Evolutionary conservation across 345 rosid genomes (phyloP).

Genomic region (Geranium rotundifolium): DNA sequence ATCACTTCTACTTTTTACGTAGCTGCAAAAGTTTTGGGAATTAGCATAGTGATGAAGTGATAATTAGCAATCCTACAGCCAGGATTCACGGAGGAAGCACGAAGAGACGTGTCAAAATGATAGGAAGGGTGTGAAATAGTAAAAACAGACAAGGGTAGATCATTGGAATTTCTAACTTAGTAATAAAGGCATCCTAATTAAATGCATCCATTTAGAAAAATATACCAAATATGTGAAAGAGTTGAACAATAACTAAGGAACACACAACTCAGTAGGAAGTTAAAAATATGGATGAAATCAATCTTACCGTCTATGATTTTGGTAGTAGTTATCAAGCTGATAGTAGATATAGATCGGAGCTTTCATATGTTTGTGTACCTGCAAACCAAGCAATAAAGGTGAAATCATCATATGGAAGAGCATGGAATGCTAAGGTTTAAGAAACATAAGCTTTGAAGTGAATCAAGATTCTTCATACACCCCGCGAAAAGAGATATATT

Average conservation of each 20-base stretch:
- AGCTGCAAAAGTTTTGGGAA: constrained; percentile 28
- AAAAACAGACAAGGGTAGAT: too few species aligned
- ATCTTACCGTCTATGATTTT: constrained; percentile 69
- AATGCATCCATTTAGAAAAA: too few species aligned
- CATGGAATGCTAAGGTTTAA: too few species aligned
- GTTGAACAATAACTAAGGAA: too few species aligned
- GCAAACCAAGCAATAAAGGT: constrained; percentile 7
- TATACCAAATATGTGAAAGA: too few species aligned
- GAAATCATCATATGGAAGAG: background rate
- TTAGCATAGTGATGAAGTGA: background rate
- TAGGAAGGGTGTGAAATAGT: too few species aligned
- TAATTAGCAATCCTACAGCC: background rate
- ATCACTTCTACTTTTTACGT: constrained; percentile 80
- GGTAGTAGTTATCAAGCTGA: constrained; percentile 82
- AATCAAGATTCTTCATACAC: background rate
- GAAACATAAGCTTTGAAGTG: background rate
- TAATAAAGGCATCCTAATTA: too few species aligned
- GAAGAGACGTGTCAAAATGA: too few species aligned
- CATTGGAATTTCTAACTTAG: too few species aligned
- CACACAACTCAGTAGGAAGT: too few species aligned
- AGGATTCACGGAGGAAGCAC: too few species aligned
- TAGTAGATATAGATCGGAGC: constrained; percentile 77
- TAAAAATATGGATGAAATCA: constrained; percentile 1
- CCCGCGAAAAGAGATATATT: too few species aligned
- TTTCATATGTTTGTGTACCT: constrained; percentile 71